phyloP scores from a whole-genome alignment of 345 rosid species.

The Gossypium stocksii region DNA sequence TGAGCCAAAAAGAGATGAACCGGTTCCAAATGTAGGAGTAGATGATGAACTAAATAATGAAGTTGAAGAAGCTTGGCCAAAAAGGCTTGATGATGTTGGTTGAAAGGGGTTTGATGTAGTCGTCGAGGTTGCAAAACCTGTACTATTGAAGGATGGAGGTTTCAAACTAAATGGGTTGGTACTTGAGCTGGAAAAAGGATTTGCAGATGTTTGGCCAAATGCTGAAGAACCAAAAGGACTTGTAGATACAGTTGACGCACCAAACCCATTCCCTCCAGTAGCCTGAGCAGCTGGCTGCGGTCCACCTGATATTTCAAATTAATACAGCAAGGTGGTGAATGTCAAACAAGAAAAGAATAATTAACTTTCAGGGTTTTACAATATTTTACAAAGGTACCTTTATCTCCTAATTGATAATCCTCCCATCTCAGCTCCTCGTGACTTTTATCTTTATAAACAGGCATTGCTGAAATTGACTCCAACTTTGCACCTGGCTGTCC shows the following conservation, averaged over 20 bases:
- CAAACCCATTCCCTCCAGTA: conserved; percentile 52
- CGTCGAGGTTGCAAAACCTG: conserved; percentile 41
- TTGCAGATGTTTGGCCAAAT: conserved; percentile 42
- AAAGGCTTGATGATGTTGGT: conserved; percentile 38
- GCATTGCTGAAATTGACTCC: conserved; percentile 85
- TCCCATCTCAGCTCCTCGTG: conserved; percentile 97
- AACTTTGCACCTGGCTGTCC: conserved; percentile 69
- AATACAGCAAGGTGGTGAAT: conserved; percentile 3
- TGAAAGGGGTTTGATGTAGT: conserved; percentile 32
- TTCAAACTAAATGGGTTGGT: conserved; percentile 54
- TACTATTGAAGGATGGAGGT: conserved; percentile 32
- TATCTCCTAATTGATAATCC: conserved; percentile 92
- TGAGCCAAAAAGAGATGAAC: conserved; percentile 47
- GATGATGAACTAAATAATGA: conserved; percentile 43
- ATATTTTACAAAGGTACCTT: conserved; percentile 44
- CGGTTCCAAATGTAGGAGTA: conserved; percentile 41
- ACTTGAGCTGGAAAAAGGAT: conserved; percentile 41
- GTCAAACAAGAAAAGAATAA: conserved; percentile 3
- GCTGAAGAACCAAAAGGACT: conserved; percentile 45
- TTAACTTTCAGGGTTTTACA: neutral
- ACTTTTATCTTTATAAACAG: conserved; percentile 62
- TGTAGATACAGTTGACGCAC: conserved; percentile 43
- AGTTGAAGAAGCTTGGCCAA: conserved; percentile 45
- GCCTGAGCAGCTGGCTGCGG: conserved; percentile 57
- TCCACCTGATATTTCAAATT: conserved; percentile 57